A percentile compares a stretch with the other conserved stretches of the same genome.
Evolutionary conservation across 208 protist genomes (phyloP).

Genomic region (Angomonas deanei): DNA sequence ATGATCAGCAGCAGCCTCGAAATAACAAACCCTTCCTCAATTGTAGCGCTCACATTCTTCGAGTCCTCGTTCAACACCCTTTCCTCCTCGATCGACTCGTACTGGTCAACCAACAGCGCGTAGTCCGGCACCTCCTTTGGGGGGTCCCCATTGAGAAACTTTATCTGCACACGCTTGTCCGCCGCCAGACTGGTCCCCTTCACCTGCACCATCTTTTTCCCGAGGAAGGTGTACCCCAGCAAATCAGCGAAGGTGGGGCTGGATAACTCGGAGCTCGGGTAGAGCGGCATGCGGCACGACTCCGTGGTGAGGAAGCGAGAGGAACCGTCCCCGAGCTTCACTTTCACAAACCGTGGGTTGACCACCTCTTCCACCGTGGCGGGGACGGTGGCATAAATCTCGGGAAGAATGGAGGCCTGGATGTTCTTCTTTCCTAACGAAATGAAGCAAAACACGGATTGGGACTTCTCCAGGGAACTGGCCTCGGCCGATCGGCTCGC

Average conservation of each 20-base stretch:
- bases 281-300: constrained; percentile 73
- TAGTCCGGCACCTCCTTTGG: constrained; percentile 26
- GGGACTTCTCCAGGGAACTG: neutral
- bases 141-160: constrained; percentile 29
- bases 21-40: constrained; percentile 81
- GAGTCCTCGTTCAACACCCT: constrained; percentile 32
- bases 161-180: constrained; percentile 18
- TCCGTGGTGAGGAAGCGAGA: constrained; percentile 42
- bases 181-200: neutral
- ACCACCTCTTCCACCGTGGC: constrained; percentile 12
- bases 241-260: constrained; percentile 7
- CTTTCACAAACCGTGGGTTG: neutral
- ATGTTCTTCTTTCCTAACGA: constrained; percentile 60
- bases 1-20: constrained; percentile 80
- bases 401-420: constrained; percentile 58
- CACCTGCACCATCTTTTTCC: constrained; percentile 53
- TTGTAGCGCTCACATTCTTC: constrained; percentile 29
- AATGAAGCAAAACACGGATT: constrained; percentile 65
- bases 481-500: neutral
- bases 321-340: constrained; percentile 1
- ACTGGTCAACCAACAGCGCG: constrained; percentile 46
- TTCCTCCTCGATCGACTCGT: constrained; percentile 49
- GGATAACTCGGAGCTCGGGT: constrained; percentile 15
- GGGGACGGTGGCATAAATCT: constrained; percentile 28
- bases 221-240: constrained; percentile 66